Evolutionary conservation across 2,329 filamentous ascomycete genomes (phyloP), one percentile per base, ranked within the genome.

Genomic region (Kalmusia sp.): DNA sequence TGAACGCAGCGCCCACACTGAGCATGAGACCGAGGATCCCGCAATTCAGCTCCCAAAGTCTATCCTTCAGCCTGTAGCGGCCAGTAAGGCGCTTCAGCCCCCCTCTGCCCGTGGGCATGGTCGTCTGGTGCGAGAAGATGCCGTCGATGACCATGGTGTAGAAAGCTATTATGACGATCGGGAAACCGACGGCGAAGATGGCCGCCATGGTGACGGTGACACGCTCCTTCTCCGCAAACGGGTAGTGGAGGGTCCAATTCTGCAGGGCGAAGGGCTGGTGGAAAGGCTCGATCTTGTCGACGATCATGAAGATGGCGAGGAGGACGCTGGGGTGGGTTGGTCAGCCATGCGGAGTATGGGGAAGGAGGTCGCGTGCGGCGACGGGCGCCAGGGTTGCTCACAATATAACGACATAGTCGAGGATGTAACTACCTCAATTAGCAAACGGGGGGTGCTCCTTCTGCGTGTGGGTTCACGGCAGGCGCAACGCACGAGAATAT

Each of bases 31-130:
- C 84, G 22, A 86, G 65, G 9, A 85, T 77, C 2, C 84, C 84
- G 60, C 83, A 85, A 62, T 86, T 86, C 62, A 86, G 72, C 68
- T 86, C 83, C 84, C 84, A 86, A n/a, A 86, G 64, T 17, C 83
- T 76, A 59, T 85, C 82, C 62, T 82, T 81, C 61, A 82, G 77
- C 33, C 79, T 74, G 62, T 84, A 84, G 47, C 76, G 64, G 39
- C 76, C 80, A 0, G 78, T 74, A 40, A 76, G 57, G 27, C 69
- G 68, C 61, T 72, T 71, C 49, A 71, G 53, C 3, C 70, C 68
- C 17, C 59, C 45, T 11, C 66, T 60, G 4, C 56, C 46, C 12
- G 58, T 27, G 1, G 69, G 64, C 47, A 73, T 75, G 14, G 68
- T 39, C 2, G 67, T 61, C 43, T 76, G 70, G 61, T 84, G 81